These are phyloP conservation scores for Berkeleyomyces basicola DNA, from an alignment of 2,329 filamentous ascomycete genomes.

Conservation along the genomic window DNA sequence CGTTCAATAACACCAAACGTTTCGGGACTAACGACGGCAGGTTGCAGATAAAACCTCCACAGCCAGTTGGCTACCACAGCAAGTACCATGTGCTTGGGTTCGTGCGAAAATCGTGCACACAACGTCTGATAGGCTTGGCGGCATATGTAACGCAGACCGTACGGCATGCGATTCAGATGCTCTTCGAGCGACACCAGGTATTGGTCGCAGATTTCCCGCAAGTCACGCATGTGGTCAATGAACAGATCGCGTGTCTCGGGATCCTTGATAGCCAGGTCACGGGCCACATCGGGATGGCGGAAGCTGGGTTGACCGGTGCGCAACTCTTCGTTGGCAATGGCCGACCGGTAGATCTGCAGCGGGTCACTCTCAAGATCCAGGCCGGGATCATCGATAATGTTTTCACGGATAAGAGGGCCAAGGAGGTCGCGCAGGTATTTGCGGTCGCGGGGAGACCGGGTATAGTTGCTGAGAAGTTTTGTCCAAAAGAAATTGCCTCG, in stretches of 20 bases:
- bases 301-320: constrained; percentile 73
- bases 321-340: constrained; percentile 94
- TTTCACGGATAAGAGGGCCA: constrained; percentile 71
- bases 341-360: constrained; percentile 87
- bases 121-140: constrained; percentile 73
- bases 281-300: constrained; percentile 66
- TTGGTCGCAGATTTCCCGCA: constrained; percentile 86
- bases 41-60: constrained; percentile 87
- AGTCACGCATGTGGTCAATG: constrained; percentile 83
- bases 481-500: constrained; percentile 89
- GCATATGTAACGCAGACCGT: constrained; percentile 75
- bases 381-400: constrained; percentile 80
- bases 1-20: constrained; percentile 87
- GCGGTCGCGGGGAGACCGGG: constrained; percentile 76
- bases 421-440: constrained; percentile 82
- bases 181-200: constrained; percentile 74
- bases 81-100: constrained; percentile 59
- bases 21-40: constrained; percentile 76
- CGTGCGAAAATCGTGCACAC: constrained; percentile 59
- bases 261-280: constrained; percentile 90
- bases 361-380: constrained; percentile 93
- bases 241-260: constrained; percentile 83
- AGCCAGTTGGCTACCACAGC: constrained; percentile 82
- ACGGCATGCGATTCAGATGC: constrained; percentile 73
- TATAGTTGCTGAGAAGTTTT: constrained; percentile 72